These are phyloP conservation scores for Globisporangium heterothallicum DNA, from an alignment of 352 stramenopile species.

Conservation along the genomic window DNA sequence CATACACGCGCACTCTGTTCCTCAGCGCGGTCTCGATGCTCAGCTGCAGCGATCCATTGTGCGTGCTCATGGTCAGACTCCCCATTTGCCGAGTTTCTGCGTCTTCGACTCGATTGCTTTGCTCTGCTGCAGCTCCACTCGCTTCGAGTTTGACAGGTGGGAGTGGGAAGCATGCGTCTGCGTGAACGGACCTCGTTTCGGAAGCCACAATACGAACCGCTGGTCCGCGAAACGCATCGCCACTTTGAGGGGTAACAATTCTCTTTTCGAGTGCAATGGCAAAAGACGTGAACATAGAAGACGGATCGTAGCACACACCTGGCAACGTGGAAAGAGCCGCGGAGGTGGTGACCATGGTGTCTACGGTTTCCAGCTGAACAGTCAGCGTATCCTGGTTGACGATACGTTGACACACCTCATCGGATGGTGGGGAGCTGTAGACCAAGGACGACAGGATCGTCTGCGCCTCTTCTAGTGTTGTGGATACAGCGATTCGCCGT, in stretches of 20 bases:
- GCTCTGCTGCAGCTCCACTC: no score
- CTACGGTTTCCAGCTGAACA: background rate
- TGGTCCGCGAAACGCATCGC: background rate
- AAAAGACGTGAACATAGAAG: background rate
- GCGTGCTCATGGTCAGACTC: background rate
- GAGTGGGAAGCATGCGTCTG: background rate
- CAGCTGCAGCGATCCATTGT: constrained; percentile 4
- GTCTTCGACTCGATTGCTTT: no score
- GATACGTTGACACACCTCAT: background rate
- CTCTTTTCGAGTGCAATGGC: background rate
- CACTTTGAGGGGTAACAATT: background rate
- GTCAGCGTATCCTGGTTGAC: background rate
- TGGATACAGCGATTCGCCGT: constrained; percentile 12
- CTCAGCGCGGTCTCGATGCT: constrained; percentile 1
- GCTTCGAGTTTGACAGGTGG: no score
- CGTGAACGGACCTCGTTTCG: background rate
- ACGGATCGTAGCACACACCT: background rate
- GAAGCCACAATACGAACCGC: background rate
- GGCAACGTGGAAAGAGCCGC: background rate
- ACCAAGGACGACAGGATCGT: constrained; percentile 22
- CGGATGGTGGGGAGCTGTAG: constrained; percentile 10
- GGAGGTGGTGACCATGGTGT: no score
- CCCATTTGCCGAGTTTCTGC: no score
- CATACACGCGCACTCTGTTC: constrained; percentile 6
- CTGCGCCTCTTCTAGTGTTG: constrained; percentile 22